Base-by-base conservation (phyloP, 2,329 filamentous ascomycete genomes). In the Diplodia mutila region DNA sequence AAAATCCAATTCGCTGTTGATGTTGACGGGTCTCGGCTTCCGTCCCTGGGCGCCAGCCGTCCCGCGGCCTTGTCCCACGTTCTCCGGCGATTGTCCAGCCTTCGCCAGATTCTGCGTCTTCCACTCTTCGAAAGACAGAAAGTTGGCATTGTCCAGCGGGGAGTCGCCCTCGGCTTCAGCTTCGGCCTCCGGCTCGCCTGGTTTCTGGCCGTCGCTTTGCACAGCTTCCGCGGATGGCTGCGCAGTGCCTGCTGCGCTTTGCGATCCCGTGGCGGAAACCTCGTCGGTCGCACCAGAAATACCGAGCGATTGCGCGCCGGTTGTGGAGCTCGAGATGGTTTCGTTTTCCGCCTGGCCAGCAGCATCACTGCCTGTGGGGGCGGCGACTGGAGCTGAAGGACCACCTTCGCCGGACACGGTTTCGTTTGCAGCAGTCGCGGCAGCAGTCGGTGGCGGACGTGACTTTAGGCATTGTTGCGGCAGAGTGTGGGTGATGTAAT, bases 111-210 rank as follows among this genome's bases (percentile, higher is more conserved):
- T 97, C 83, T 94, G 91, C 75, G 91, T 92, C 81, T 97, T 98
- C 95, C 95, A 99, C 74, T 98, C 94, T 77, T 98, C 95, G 73
- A 99, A 99, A 0, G 95, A 97, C 73, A 98, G 88, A 77, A 98
- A 98, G 7, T 93, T 90, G 54, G 90, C 87, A 72, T 92, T 91
- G 74, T 92, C 90, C 12, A 91, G 82, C 0, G 87, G 85, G 1
- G 88, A 89, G 57, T 91, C 90, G 6, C 84, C 83, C 67, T 91
- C 89, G 18, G 83, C 76, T 66, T 88, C 85, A 18, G 80, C 73
- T 14, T 81, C 75, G 18, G 75, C 52, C 46, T 57, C 64, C 3
- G 52, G 23, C 29, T 46, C 42, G 54, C 25, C 32, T 18, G 54
- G n/a, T 4, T 9, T 34, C 18, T 25, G 59, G 46, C 18, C n/a